These are phyloP conservation scores for Borealophlyctis nickersoniae DNA, from an alignment of 192 early-diverging fungal genomes.

Conservation along the genomic window DNA sequence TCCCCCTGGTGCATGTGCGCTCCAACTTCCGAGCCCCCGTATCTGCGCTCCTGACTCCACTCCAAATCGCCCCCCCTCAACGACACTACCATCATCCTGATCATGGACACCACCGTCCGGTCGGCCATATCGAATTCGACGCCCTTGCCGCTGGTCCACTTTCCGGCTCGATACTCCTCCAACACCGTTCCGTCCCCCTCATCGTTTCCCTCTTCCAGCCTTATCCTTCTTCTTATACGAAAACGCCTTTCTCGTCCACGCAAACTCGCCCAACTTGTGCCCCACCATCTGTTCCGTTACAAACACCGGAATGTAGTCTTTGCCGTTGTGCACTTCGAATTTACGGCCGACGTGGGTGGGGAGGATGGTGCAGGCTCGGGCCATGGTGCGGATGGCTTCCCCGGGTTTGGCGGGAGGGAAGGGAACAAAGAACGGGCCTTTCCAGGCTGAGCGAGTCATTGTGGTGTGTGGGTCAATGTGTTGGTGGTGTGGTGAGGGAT, in stretches of 20 bases:
- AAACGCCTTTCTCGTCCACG: conserved; percentile 83
- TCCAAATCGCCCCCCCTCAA: no score
- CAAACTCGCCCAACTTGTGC: conserved; percentile 92
- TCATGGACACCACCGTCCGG: no score
- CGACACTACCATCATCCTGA: no score
- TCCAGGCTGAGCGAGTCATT: conserved; percentile 37
- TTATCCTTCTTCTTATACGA: conserved; percentile 50
- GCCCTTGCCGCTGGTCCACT: no score
- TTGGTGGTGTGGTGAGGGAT: not conserved
- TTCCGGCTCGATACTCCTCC: no score
- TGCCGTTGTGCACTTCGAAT: conserved; percentile 94
- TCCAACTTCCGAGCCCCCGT: no score
- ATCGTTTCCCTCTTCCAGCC: no score
- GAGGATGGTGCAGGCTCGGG: conserved; percentile 83
- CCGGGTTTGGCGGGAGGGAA: conserved; percentile 22
- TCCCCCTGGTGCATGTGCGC: no score
- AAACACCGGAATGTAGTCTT: conserved; percentile 75
- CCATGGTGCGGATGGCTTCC: conserved; percentile 57
- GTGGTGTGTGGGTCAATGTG: not conserved
- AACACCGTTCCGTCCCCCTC: no score
- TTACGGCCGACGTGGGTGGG: conserved; percentile 84
- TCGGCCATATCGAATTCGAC: no score
- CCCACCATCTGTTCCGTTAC: conserved; percentile 93
- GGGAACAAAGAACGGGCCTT: conserved; percentile 47
- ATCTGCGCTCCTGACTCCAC: no score